Conservation (phyloP, 371 early-diverging fungal species). For the Syncephalastrum racemosum region DNA sequence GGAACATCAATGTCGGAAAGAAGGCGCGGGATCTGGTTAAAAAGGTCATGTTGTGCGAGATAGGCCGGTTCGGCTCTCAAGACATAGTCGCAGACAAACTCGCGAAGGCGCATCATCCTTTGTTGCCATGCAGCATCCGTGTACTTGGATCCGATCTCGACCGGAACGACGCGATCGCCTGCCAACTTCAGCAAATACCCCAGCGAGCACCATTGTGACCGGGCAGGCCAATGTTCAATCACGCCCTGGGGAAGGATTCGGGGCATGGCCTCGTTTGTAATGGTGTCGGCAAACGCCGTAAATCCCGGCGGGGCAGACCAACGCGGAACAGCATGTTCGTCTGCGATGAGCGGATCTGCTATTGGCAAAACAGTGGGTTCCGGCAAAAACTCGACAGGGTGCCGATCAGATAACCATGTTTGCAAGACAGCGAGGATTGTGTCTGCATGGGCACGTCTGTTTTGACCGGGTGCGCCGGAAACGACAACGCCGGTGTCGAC, state of each 20-base stretch:
- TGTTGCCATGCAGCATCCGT: slow-evolving; percentile 82
- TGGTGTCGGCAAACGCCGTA: slow-evolving; percentile 18
- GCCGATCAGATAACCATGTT: slow-evolving; percentile 2
- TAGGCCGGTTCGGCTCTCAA: slow-evolving; percentile 50
- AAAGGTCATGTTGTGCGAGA: slow-evolving; percentile 89
- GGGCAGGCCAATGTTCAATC: slow-evolving; percentile 77
- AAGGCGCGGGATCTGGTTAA: slow-evolving; percentile 77
- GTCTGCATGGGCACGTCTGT: slow-evolving; percentile 35
- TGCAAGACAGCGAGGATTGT: slow-evolving; percentile 35
- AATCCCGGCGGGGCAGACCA: slow-evolving; percentile 18
- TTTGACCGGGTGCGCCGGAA: slow-evolving; percentile 52
- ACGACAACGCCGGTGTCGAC: slow-evolving; percentile 55
- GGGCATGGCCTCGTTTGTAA: slow-evolving; percentile 36
- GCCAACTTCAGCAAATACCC: slow-evolving; percentile 65
- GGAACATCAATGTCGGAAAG: slow-evolving; percentile 74
- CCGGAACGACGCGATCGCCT: slow-evolving; percentile 78
- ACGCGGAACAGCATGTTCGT: slow-evolving; percentile 19
- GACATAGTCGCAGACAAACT: slow-evolving; percentile 64
- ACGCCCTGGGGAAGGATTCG: slow-evolving; percentile 49
- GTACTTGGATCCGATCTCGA: slow-evolving; percentile 82
- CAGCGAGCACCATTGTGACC: slow-evolving; percentile 61
- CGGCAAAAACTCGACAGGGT: not conserved
- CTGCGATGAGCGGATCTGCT: slow-evolving; percentile 4
- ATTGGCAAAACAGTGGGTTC: not conserved
- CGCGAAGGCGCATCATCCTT: slow-evolving; percentile 70